Conservation (phyloP, 2,329 filamentous ascomycete genomes). For the Leptosphaerulina australis region DNA sequence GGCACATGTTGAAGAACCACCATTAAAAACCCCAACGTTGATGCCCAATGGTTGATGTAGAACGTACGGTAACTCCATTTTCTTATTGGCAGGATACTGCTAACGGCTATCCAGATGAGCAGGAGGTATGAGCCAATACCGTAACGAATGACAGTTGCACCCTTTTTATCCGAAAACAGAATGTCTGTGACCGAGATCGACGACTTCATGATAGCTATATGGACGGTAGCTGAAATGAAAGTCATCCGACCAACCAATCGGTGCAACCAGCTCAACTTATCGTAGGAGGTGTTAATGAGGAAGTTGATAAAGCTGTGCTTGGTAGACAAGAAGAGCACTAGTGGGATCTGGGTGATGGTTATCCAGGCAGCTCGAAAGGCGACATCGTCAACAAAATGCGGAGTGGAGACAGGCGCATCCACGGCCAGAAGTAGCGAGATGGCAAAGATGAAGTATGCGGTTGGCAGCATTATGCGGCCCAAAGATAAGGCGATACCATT, state of each 20-base stretch:
- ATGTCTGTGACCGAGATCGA: conserved; percentile 32
- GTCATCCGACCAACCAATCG: conserved; percentile 31
- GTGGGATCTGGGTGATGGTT: conserved; percentile 35
- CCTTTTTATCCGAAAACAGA: conserved; percentile 25
- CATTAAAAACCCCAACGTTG: conserved; percentile 30
- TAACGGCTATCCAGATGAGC: conserved; percentile 34
- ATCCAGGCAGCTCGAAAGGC: conserved; percentile 42
- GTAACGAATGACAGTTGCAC: conserved; percentile 31
- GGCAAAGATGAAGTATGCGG: conserved; percentile 16
- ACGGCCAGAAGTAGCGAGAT: conserved; percentile 25
- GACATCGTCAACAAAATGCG: conserved; percentile 38
- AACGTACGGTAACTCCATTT: conserved; percentile 34
- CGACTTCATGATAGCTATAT: conserved; percentile 35
- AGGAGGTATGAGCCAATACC: conserved; percentile 32
- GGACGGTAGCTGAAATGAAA: conserved; percentile 35
- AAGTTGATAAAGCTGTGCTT: conserved; percentile 34
- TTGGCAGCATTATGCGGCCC: conserved; percentile 14
- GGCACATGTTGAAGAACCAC: conserved; percentile 35
- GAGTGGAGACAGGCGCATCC: conserved; percentile 28
- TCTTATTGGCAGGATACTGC: conserved; percentile 30
- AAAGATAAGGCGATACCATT: conserved; percentile 3
- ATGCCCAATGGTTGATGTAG: conserved; percentile 37
- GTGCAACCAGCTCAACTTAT: conserved; percentile 35
- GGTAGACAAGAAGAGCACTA: conserved; percentile 35
- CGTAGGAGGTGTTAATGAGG: conserved; percentile 29